Evolutionary conservation across 225 moss, liverwort and hornwort species (phyloP), one percentile per base, ranked within the genome.

Genomic region (Polytrichum formosum): DNA sequence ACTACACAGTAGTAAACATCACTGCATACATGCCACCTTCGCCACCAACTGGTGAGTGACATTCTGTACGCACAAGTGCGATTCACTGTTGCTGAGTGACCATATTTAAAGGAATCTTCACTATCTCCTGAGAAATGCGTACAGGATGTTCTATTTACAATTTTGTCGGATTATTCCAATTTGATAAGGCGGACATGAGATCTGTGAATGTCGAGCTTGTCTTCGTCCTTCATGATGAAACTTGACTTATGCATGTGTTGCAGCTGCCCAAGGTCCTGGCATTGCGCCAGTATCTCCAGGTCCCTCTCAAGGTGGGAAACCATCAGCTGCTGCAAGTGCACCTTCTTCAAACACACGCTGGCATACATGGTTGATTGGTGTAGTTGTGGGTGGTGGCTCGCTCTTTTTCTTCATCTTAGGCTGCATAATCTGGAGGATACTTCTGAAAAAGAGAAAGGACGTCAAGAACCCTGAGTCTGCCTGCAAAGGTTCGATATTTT

Each of bases 1-100:
- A 90, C 70, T 94, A 94, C 77, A 87, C 87, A 37, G 90, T 94
- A 26, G 81, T 90, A 73, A 90, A 81, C 74, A 86, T 90, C 71
- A 77, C 83, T 54, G 85, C 85, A 64, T 85, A 72, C 71, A 64
- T 86, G 64, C 92, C 92, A 33, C 76, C 81, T 69, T 25, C 81
- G 70, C 79, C 89, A 35, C 85, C 90, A 67, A 56, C 80, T 56
- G 84, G 94, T 94, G 72, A 84, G 80, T 78, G 75, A 27, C n/a
- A 26, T 4, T 58, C 66, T 78, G 71, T 46, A 46, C 16, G 46
- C 58, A 58, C 58, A 22, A 46, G 46, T 10, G 37, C 4, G 13
- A 46, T 46, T 3, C 13, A 46, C 16, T 16, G 46, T 46, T 46
- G 46, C 35, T 46, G 46, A 46, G 4, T 46, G 3, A 2, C 3